A percentile compares a stretch with the other conserved stretches of the same genome.
phyloP scores from a whole-genome alignment of 2,329 filamentous ascomycete species.

The Penicillium psychrosexuale region DNA sequence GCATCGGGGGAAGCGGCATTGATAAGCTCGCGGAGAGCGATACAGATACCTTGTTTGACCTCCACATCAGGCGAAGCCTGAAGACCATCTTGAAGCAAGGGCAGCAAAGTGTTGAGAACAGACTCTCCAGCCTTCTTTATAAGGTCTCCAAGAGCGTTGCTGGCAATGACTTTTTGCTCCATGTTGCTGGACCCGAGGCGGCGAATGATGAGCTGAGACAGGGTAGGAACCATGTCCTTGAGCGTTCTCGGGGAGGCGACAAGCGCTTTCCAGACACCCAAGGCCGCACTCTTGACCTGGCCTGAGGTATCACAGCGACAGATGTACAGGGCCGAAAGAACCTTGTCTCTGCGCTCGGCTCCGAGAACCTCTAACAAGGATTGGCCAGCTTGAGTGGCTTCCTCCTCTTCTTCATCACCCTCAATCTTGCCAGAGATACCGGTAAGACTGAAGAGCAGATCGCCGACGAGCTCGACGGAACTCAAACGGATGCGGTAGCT shows the following conservation, averaged over 20 bases:
- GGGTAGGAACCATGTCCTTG: slow-evolving; percentile 90
- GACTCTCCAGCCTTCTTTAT: slow-evolving; percentile 96
- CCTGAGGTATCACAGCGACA: slow-evolving; percentile 96
- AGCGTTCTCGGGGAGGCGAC: slow-evolving; percentile 88
- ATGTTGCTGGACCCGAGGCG: slow-evolving; percentile 92
- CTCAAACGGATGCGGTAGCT: slow-evolving; percentile 97
- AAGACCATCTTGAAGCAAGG: slow-evolving; percentile 87
- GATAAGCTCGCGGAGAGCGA: slow-evolving; percentile 91
- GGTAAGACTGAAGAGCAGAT: slow-evolving; percentile 94
- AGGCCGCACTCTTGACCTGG: slow-evolving; percentile 81
- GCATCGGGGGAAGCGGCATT: slow-evolving; percentile 82
- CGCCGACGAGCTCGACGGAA: slow-evolving; percentile 94
- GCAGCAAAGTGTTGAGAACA: slow-evolving; percentile 80
- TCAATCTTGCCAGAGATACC: slow-evolving; percentile 81
- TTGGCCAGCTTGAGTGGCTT: slow-evolving; percentile 78
- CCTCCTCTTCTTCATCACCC: slow-evolving; percentile 73
- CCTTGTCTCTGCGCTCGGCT: slow-evolving; percentile 94
- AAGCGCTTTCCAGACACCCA: slow-evolving; percentile 94
- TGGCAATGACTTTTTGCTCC: slow-evolving; percentile 98
- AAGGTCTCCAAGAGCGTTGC: slow-evolving; percentile 91
- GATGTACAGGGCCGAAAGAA: slow-evolving; percentile 94
- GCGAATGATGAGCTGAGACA: slow-evolving; percentile 91
- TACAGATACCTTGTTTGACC: slow-evolving; percentile 94
- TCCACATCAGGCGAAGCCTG: slow-evolving; percentile 85
- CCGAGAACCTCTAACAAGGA: slow-evolving; percentile 94